Base-by-base conservation (phyloP, 1,284 basidiomycete genomes). In the Peniophora sp. region DNA sequence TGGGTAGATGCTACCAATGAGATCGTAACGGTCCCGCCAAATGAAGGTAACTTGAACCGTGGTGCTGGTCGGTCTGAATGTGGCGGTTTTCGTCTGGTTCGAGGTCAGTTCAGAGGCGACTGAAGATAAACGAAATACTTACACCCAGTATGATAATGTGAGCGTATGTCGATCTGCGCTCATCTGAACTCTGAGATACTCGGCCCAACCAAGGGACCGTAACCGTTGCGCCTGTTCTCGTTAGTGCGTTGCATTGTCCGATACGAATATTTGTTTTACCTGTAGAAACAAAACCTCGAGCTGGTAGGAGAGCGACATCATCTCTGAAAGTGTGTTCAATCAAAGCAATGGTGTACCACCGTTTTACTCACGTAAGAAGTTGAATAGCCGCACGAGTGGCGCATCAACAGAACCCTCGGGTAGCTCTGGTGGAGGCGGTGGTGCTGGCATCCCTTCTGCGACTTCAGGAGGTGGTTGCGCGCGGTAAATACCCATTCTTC, bases 221-320 rank as follows among this genome's bases (percentile, higher is more conserved):
- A 91, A 78, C 34, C 85, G 74, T 59, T 80, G 69, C 3, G 84
- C 85, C 83, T 88, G 57, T 8, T n/a, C 5, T 25, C 39, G n/a
- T 41, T n/a, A 41, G 38, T n/a, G 19, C 16, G 16, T 16, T 10
- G 35, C n/a, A 38, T 3, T 12, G 20, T 39, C 16, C 44, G n/a
- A 44, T 36, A n/a, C 34, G 34, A 36, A 10, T 10, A 36, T 36
- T n/a, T n/a, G n/a, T 11, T 69, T 25, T 56, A 84, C 86, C 69
- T 91, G 88, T 59, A 82, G 86, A 73, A 83, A 84, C 44, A 92
- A 63, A 56, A 91, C 87, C 65, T 89, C 90, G 10, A 92, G 73
- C 61, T 91, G 88, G 64, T 92, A 92, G 2, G 88, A 86, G 51
- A 92, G 65, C 1, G 88, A 87, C 78, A 92, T 88, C 72, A 88